phyloP scores from a whole-genome alignment of 371 early-diverging fungal species.

The Mucor saturninus region DNA sequence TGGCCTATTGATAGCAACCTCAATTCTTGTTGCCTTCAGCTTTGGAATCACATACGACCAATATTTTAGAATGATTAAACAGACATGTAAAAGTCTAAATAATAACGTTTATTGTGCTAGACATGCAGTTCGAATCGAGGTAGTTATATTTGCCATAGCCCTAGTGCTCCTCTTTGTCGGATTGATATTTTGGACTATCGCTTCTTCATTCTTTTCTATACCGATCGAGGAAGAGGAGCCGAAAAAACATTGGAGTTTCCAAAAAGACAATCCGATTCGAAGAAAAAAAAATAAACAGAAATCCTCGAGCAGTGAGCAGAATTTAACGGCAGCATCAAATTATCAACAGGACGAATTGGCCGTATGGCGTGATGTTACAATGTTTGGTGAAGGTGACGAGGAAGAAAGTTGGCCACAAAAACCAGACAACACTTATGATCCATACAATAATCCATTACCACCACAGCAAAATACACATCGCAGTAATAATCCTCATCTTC shows the following conservation, averaged over 20 bases:
- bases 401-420: slow-evolving; percentile 4
- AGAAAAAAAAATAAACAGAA: background rate
- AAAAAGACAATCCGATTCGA: background rate
- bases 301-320: background rate
- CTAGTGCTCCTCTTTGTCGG: slow-evolving; percentile 25
- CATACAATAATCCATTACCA: slow-evolving; percentile 4
- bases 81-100: slow-evolving; percentile 18
- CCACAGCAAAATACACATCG: background rate
- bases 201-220: slow-evolving; percentile 15
- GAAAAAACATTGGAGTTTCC: slow-evolving; percentile 3
- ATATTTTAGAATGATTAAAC: slow-evolving; percentile 23
- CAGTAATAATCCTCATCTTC: background rate
- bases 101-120: slow-evolving; percentile 28
- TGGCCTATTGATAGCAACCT: slow-evolving; percentile 21
- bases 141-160: slow-evolving; percentile 32
- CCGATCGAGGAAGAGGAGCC: slow-evolving; percentile 5
- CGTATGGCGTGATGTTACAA: slow-evolving; percentile 22
- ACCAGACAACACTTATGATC: slow-evolving; percentile 4
- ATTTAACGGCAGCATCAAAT: background rate
- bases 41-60: slow-evolving; percentile 29
- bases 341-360: slow-evolving; percentile 22
- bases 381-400: slow-evolving; percentile 12
- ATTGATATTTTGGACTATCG: slow-evolving; percentile 23
- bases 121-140: slow-evolving; percentile 29
- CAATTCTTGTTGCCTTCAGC: slow-evolving; percentile 21